phyloP scores from a whole-genome alignment of 345 rosid species.

The Salix viminalis region DNA sequence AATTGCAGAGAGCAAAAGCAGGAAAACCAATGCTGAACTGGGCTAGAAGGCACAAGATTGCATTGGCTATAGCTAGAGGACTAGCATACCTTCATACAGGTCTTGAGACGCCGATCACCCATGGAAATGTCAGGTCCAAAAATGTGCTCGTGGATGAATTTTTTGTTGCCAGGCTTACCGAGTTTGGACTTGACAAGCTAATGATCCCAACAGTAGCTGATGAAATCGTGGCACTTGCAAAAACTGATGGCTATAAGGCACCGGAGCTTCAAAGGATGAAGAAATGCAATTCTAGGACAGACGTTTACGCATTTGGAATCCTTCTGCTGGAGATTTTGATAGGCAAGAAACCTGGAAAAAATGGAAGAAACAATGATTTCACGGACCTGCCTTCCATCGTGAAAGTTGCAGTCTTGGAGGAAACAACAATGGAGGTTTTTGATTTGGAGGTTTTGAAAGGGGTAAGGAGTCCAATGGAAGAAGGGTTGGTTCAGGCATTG shows the following conservation, averaged over 20 bases:
- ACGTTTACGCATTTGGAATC: constrained; percentile 90
- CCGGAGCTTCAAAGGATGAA: constrained; percentile 97
- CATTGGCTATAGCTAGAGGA: constrained; percentile 83
- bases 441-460: constrained; percentile 84
- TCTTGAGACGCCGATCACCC: constrained; percentile 72
- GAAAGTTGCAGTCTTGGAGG: constrained; percentile 92
- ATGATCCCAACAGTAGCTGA: constrained; percentile 90
- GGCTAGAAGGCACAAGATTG: constrained; percentile 96
- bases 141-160: constrained; percentile 91
- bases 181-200: constrained; percentile 86
- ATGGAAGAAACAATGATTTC: constrained; percentile 52
- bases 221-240: constrained; percentile 84
- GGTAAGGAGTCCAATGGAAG: constrained; percentile 91
- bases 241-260: constrained; percentile 85
- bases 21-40: constrained; percentile 82
- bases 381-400: constrained; percentile 83
- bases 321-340: constrained; percentile 82
- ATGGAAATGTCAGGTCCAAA: constrained; percentile 83
- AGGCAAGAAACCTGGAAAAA: constrained; percentile 88
- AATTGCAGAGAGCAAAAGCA: constrained; percentile 57
- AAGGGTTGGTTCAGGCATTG: constrained; percentile 89
- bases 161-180: constrained; percentile 77
- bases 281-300: constrained; percentile 88
- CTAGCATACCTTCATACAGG: constrained; percentile 80
- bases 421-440: constrained; percentile 91